These are phyloP conservation scores for Mortierella polycephala DNA, from an alignment of 371 early-diverging fungal genomes.

Conservation along the genomic window DNA sequence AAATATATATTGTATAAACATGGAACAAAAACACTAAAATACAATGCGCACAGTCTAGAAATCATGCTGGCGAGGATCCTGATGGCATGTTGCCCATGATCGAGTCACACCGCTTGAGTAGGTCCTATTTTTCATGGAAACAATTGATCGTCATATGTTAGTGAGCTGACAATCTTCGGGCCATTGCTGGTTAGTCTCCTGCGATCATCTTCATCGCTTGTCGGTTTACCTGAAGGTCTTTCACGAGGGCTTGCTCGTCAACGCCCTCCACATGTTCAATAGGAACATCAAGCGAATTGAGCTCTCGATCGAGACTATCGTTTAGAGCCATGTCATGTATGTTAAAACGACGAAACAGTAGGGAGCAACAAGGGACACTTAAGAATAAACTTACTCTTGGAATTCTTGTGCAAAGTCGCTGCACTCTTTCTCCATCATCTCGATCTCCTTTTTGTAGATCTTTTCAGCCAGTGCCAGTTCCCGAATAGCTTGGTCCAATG, in stretches of 20 bases:
- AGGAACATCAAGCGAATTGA: constrained; percentile 14
- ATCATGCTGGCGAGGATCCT: constrained; percentile 1
- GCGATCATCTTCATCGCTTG: no score
- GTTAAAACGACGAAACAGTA: neutral
- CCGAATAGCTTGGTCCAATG: constrained; percentile 44
- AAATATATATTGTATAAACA: neutral
- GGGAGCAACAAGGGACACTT: no score
- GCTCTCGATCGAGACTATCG: constrained; percentile 28
- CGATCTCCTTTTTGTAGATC: constrained; percentile 35
- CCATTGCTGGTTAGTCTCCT: no score
- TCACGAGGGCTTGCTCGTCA: constrained; percentile 16
- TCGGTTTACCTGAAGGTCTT: constrained; percentile 29
- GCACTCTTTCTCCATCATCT: constrained; percentile 28
- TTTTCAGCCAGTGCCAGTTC: constrained; percentile 36
- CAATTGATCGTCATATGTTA: neutral
- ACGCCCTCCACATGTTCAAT: neutral
- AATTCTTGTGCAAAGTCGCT: constrained; percentile 31
- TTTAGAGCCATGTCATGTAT: neutral
- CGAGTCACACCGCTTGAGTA: constrained; percentile 30
- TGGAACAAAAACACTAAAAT: no score
- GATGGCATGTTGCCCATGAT: constrained; percentile 4
- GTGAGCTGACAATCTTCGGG: no score
- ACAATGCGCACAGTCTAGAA: neutral
- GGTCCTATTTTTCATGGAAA: constrained; percentile 11
- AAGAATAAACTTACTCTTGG: constrained; percentile 27